A percentile compares a stretch with the other conserved stretches of the same genome.
phyloP scores from a whole-genome alignment of 148 eudicot species.

The Amaranthus palmeri region DNA sequence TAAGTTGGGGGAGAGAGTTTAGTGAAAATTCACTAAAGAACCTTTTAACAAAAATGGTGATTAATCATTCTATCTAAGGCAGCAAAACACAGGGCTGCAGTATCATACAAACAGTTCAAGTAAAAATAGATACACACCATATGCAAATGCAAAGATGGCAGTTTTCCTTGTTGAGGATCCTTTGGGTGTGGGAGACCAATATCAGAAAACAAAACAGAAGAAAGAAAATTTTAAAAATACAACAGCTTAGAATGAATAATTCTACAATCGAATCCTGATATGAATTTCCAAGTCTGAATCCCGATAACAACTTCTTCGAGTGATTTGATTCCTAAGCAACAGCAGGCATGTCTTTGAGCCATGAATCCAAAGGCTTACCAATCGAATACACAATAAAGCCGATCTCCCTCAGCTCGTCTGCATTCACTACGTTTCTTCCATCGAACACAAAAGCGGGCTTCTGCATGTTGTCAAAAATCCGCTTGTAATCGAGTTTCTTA shows the following conservation, averaged over 20 bases:
- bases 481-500: slow-evolving; percentile 59
- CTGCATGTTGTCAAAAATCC: slow-evolving; percentile 67
- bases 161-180: no score
- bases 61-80: background rate
- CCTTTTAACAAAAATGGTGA: background rate
- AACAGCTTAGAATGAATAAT: slow-evolving; percentile 2
- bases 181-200: no score
- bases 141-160: no score
- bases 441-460: slow-evolving; percentile 80
- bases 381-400: slow-evolving; percentile 79
- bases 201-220: background rate
- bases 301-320: no score
- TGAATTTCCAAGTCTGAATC: background rate
- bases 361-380: slow-evolving; percentile 75
- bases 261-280: background rate
- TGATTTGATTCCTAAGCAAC: slow-evolving; percentile 28
- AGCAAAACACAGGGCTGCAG: background rate
- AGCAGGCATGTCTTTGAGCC: slow-evolving; percentile 78
- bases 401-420: slow-evolving; percentile 46
- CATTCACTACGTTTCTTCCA: slow-evolving; percentile 60
- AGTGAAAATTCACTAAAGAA: no score
- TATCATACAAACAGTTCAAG: background rate
- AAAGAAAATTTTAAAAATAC: background rate
- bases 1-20: no score
- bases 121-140: background rate